Evolutionary conservation across 768 basidiomycete species (phyloP), one percentile per base, ranked within the genome.

Genomic region (Phanerodontia chrysosporium): DNA sequence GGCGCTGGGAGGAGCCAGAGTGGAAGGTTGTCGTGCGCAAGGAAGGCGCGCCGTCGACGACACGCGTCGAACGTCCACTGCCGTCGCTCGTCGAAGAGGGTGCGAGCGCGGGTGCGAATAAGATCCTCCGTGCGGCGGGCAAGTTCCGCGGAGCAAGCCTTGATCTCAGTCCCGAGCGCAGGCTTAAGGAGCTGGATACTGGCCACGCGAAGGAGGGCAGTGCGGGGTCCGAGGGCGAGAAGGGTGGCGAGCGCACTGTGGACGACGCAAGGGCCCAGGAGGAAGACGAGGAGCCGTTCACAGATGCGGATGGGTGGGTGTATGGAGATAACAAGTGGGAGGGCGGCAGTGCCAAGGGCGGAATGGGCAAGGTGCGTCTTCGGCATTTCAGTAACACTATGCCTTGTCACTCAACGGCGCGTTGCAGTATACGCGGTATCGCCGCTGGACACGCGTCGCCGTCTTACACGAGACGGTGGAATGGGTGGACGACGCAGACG

Each of bases 261-360:
- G 58, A 52, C 6, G 55, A 27, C 24, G 63, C 58, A 3, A 30
- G 49, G 18, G 60, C 54, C 27, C 53, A 44, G 1, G 70, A 65
- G 9, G 70, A 77, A 65, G 79, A 80, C 1, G 82, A 84, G 55
- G 82, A 86, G 45, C 73, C 76, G 28, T 69, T 75, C 36, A 96
- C 94, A 1, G 95, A 98, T 68, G 69, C 78, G 3, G 92, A 95
- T 60, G 95, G 95, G 3, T 98, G 95, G 95, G 81, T 94, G 6
- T 97, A 94, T 66, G 89, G 86, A 1, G 95, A 95, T 65, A 98
- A 98, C 71, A 96, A 97, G 70, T 98, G 95, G 95, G 94, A 97
- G 68, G 80, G 76, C 21, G 77, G 81, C 46, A 86, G 84, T 55
- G 76, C 77, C 57, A 89, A 86, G 64, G 91, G 92, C 49, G 92